These are phyloP conservation scores for Bruguiera sexangula DNA, from an alignment of 345 rosid genomes.

Conservation along the genomic window DNA sequence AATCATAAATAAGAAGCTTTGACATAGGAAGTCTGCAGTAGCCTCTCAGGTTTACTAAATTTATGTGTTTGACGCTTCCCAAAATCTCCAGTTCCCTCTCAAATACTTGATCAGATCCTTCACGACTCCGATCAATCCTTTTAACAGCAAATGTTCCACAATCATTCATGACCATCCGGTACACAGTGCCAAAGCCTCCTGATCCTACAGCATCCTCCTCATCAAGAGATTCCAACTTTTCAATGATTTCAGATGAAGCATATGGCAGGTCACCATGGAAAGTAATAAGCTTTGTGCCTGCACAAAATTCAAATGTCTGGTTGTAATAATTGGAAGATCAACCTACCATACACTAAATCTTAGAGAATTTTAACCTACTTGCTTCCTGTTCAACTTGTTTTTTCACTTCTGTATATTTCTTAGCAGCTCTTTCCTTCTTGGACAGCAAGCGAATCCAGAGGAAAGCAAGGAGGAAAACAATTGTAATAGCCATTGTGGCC, in stretches of 20 bases:
- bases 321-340: not conserved
- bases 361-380: slow-evolving; percentile 35
- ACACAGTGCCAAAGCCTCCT: slow-evolving; percentile 96
- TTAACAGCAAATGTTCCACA: slow-evolving; percentile 98
- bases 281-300: slow-evolving; percentile 82
- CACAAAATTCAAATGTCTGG: slow-evolving; percentile 4
- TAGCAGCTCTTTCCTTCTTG: slow-evolving; percentile 85
- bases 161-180: slow-evolving; percentile 97
- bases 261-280: slow-evolving; percentile 97
- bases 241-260: slow-evolving; percentile 76
- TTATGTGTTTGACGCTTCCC: slow-evolving; percentile 95
- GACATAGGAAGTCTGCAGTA: slow-evolving; percentile 83
- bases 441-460: slow-evolving; percentile 73
- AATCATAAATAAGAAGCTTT: slow-evolving; percentile 91
- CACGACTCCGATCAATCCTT: slow-evolving; percentile 71
- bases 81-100: slow-evolving; percentile 92
- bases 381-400: slow-evolving; percentile 72
- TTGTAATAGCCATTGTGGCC: slow-evolving; percentile 67
- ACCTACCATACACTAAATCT: not conserved
- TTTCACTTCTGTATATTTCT: slow-evolving; percentile 83
- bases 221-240: slow-evolving; percentile 89
- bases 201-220: slow-evolving; percentile 94
- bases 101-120: slow-evolving; percentile 91
- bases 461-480: slow-evolving; percentile 62
- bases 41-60: slow-evolving; percentile 86